Percentiles rank a stretch among this genome's conserved stretches.
These are phyloP conservation scores for Cystobasidium tubakii DNA, from an alignment of 768 basidiomycete genomes.

Conservation along the genomic window DNA sequence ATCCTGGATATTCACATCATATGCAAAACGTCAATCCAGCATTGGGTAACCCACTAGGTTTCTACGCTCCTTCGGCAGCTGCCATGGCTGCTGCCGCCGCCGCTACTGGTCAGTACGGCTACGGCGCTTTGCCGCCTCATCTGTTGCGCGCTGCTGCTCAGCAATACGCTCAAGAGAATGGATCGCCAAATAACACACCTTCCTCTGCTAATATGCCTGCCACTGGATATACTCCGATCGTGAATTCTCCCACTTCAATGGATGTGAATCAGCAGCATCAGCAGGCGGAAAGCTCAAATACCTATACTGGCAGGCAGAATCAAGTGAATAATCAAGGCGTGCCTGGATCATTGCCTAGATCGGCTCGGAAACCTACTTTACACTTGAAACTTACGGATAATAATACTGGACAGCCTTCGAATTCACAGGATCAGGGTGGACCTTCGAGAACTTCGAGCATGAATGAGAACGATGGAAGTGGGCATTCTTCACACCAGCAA, in stretches of 20 bases:
- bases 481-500: neutral
- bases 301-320: neutral
- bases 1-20: neutral
- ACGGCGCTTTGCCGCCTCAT: constrained; percentile 6
- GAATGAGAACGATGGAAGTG: neutral
- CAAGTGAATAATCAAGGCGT: neutral
- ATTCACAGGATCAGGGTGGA: neutral
- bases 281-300: neutral
- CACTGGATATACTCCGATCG: neutral
- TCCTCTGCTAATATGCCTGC: neutral
- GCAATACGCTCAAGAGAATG: constrained; percentile 9
- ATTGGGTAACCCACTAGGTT: constrained; percentile 10
- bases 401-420: neutral
- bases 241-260: neutral
- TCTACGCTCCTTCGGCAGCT: neutral
- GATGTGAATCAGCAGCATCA: neutral
- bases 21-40: constrained; percentile 22
- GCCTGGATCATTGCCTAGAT: neutral
- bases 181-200: neutral
- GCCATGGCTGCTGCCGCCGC: neutral
- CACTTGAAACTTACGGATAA: neutral
- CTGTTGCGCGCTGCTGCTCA: neutral
- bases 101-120: neutral
- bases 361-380: neutral
- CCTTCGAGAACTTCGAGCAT: neutral